Base-by-base conservation (phyloP, 1,284 basidiomycete species). In the Ganoderma lingzhi region DNA sequence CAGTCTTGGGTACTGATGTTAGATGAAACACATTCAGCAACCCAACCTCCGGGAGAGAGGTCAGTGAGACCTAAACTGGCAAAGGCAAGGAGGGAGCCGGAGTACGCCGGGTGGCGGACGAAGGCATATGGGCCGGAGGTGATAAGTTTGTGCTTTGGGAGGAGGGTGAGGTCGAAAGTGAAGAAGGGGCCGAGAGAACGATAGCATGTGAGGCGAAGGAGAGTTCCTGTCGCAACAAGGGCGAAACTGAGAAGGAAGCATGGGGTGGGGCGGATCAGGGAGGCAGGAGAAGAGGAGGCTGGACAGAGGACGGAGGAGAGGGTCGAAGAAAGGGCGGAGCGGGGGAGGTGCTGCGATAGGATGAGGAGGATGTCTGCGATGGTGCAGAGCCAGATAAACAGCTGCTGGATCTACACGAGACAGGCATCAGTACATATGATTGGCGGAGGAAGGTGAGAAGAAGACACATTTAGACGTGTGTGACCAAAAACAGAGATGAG, bases 111-210 rank as follows among this genome's bases (percentile, higher is more conserved):
- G 67, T 80, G 79, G 37, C 80, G 86, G 60, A 90, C 87, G 69
- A 84, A 82, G 17, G 79, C 73, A 76, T 90, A 90, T 69, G 84
- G 86, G 5, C 88, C 84, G 17, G 78, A 79, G 0, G 86, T 89
- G 74, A 90, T 80, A 67, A 90, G 83, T 48, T 78, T 82, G 78
- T 90, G 89, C 19, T 80, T 77, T 1, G 86, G 85, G 71, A 86
- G 83, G 61, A 90, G 80, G 60, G 87, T 86, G 69, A 90, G 83
- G 72, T 89, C 88, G 77, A 89, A 90, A 0, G 89, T 90, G 80
- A 90, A 90, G 66, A 89, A 80, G 5, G 82, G 76, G 1, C 88
- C 89, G 45, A 84, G 82, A 63, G 79, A 77, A 62, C 73, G 78
- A 78, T 82, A 85, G 71, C 84, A 84, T 17, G 71, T 74, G 60